Percentiles rank a stretch among this genome's conserved stretches.
Conservation (phyloP, 108 stramenopile genomes). For the Cyclotella kingstonii region DNA sequence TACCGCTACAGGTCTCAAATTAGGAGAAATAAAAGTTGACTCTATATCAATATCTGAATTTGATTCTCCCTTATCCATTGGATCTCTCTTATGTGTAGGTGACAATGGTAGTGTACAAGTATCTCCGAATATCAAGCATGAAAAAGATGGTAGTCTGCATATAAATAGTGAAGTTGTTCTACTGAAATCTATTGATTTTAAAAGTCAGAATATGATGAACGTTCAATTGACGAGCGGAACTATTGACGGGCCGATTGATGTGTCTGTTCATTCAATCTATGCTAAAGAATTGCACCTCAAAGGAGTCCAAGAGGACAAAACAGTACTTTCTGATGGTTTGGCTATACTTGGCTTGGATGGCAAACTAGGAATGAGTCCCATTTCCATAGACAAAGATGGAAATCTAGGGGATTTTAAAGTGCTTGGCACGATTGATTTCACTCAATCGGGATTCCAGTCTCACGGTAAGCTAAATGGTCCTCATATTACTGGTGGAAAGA, state of each 20-base stretch:
- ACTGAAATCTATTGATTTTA: constrained; percentile 15
- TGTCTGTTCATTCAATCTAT: constrained; percentile 10
- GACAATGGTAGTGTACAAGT: constrained; percentile 29
- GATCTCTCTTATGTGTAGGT: constrained; percentile 27
- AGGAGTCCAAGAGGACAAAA: constrained; percentile 22
- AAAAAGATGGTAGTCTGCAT: constrained; percentile 3
- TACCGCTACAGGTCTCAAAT: constrained; percentile 29
- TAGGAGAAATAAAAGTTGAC: constrained; percentile 35
- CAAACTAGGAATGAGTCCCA: constrained; percentile 22
- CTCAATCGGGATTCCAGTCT: not conserved
- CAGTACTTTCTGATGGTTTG: constrained; percentile 17
- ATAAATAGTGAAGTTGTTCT: constrained; percentile 22
- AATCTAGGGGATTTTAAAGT: constrained; percentile 21
- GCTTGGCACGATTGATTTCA: constrained; percentile 20
- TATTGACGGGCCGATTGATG: constrained; percentile 36
- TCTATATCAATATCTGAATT: constrained; percentile 30
- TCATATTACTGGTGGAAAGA: constrained; percentile 22
- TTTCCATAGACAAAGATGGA: constrained; percentile 18
- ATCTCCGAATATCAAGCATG: constrained; percentile 14
- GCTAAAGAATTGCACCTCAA: constrained; percentile 9
- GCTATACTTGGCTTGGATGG: constrained; percentile 26
- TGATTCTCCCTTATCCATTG: constrained; percentile 12
- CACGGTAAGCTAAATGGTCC: constrained; percentile 19
- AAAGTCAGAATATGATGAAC: constrained; percentile 17
- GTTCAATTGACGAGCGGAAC: constrained; percentile 27